Evolutionary conservation across 2,329 filamentous ascomycete species (phyloP).

Genomic region (Calonectria honghensis): DNA sequence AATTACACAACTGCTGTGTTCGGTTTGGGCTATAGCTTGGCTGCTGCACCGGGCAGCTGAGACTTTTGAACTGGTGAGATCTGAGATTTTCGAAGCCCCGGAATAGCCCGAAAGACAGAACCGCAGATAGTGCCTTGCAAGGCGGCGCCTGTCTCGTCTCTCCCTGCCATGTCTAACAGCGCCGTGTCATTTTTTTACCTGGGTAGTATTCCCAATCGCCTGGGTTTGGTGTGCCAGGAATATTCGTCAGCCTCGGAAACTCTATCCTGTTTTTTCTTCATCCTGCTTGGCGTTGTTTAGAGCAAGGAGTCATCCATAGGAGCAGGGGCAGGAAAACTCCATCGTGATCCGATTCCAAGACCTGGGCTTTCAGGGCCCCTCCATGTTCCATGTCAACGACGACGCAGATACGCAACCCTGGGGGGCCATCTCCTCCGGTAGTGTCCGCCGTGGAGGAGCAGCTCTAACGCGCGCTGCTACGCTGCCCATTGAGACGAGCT

Average conservation of each 20-base stretch:
- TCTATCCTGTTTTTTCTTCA: constrained; percentile 8
- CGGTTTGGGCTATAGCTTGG: background rate
- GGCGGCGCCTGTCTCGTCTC: constrained; percentile 6
- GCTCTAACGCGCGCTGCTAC: background rate
- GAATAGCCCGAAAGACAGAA: constrained; percentile 13
- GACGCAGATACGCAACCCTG: constrained; percentile 18
- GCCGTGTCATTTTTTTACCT: constrained; percentile 1
- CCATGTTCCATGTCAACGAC: constrained; percentile 5
- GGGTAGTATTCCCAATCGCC: constrained; percentile 2
- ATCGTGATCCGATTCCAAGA: constrained; percentile 24
- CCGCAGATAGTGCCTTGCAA: background rate
- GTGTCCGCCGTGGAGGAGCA: background rate
- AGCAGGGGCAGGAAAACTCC: background rate
- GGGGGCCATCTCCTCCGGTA: background rate
- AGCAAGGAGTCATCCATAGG: background rate
- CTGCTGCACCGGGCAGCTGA: background rate
- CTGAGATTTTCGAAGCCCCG: constrained; percentile 6
- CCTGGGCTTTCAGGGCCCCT: constrained; percentile 14
- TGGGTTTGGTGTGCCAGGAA: constrained; percentile 8
- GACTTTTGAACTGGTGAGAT: constrained; percentile 17
- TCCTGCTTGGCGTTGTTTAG: constrained; percentile 9
- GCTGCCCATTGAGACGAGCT: constrained; percentile 8
- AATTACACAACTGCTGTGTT: background rate
- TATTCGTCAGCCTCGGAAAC: constrained; percentile 13
- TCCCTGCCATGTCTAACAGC: background rate